These are phyloP conservation scores for Syzygium aqueum DNA, from an alignment of 345 rosid species.

Conservation along the genomic window DNA sequence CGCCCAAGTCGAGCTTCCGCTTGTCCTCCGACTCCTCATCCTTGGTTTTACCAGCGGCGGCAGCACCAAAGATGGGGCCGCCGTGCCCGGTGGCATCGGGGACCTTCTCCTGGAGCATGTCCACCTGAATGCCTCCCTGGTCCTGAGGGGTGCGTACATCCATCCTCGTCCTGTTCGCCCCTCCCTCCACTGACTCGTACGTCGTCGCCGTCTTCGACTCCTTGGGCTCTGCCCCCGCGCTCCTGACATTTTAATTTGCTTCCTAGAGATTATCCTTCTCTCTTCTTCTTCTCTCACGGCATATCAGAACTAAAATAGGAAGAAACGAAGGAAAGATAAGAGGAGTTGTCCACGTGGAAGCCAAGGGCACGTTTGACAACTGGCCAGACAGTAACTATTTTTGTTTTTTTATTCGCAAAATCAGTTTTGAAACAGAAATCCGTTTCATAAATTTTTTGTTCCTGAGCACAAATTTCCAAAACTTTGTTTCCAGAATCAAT, in stretches of 20 bases:
- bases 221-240: slow-evolving; percentile 50
- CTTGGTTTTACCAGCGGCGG: background rate
- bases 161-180: slow-evolving; percentile 37
- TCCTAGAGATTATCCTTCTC: background rate
- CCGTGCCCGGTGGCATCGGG: slow-evolving; percentile 33
- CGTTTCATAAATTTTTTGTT: too few species aligned
- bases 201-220: slow-evolving; percentile 40
- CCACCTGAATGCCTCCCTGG: slow-evolving; percentile 26
- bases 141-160: slow-evolving; percentile 28
- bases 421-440: too few species aligned
- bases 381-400: too few species aligned
- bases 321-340: background rate
- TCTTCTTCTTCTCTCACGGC: background rate
- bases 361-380: too few species aligned
- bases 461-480: too few species aligned
- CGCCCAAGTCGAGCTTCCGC: slow-evolving; percentile 26
- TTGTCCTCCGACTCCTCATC: slow-evolving; percentile 16
- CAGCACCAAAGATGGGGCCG: slow-evolving; percentile 41
- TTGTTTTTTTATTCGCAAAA: too few species aligned
- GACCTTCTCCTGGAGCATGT: slow-evolving; percentile 34
- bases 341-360: background rate
- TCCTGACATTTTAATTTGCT: slow-evolving; percentile 37
- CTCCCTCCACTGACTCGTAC: slow-evolving; percentile 35
- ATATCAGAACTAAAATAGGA: background rate
- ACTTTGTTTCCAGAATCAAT: too few species aligned